A percentile compares a stretch with the other conserved stretches of the same genome.
Evolutionary conservation across 2,329 filamentous ascomycete species (phyloP).

Genomic region (Mollisia scopiformis): DNA sequence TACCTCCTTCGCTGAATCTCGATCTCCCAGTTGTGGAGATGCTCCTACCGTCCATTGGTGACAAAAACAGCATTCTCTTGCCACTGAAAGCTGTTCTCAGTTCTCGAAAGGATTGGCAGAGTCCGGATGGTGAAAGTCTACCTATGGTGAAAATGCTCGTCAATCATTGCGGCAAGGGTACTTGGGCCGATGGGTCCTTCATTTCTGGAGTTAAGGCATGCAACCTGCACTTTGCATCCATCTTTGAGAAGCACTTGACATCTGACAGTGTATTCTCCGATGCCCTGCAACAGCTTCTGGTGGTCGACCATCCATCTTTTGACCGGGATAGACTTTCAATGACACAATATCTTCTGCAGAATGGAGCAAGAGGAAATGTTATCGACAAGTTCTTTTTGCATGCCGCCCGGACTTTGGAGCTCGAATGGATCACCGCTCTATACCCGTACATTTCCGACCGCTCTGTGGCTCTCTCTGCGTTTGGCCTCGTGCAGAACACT

Average conservation of each 20-base stretch:
- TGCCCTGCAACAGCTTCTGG: slow-evolving; percentile 1
- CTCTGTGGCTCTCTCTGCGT: slow-evolving; percentile 1
- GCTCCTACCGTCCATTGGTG: not conserved
- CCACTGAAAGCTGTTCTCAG: slow-evolving; percentile 4
- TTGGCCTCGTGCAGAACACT: not conserved
- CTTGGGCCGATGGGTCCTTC: slow-evolving; percentile 3
- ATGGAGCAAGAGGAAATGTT: not conserved
- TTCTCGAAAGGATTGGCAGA: not conserved
- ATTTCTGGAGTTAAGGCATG: not conserved
- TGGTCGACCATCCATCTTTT: not conserved
- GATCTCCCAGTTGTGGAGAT: slow-evolving; percentile 4
- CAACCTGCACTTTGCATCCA: not conserved
- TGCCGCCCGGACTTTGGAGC: not conserved
- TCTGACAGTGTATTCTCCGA: slow-evolving; percentile 4
- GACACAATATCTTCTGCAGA: not conserved
- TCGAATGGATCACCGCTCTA: slow-evolving; percentile 1
- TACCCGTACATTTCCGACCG: not conserved
- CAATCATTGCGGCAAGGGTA: not conserved
- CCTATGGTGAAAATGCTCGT: slow-evolving; percentile 6
- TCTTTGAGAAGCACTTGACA: slow-evolving; percentile 3
- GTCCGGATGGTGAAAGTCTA: not conserved
- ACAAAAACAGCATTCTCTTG: slow-evolving; percentile 1
- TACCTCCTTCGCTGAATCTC: not conserved
- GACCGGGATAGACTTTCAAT: slow-evolving; percentile 1
- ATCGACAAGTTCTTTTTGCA: not conserved